Evolutionary conservation across 2,329 filamentous ascomycete species (phyloP), one percentile per base, ranked within the genome.

Genomic region (Pyrenochaeta sp.): DNA sequence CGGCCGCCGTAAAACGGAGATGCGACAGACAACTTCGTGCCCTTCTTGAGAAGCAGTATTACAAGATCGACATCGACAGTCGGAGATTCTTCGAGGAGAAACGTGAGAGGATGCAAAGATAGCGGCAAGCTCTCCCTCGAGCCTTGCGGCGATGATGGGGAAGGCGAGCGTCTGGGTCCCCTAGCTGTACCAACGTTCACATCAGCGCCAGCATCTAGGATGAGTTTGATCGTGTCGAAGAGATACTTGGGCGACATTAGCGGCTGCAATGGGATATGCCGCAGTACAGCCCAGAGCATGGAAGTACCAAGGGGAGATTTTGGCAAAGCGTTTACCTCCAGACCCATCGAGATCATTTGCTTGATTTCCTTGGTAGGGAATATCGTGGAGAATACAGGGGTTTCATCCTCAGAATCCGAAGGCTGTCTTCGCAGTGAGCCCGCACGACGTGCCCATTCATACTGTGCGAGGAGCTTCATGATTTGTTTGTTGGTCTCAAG

Each of bases 361-460:
- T 47, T 49, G 10, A 74, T 62, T 36, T 71, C 69, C n/a, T 51
- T 36, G 15, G 63, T 43, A 3, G 67, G 66, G 6, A 74, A 56
- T 27, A 69, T 48, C 6, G 59, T 60, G 2, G 64, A 52, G 10
- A 74, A 66, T 8, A 58, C 36, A 2, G 61, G 54, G 2, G 52
- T 40, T 5, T 65, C 56, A 3, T 43, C 42, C 1, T 54, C 56
- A 0, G 54, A 45, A 6, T 15, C 48, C 3, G 43, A 54, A 15
- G 67, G 63, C 9, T 64, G 60, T 40, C 67, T 54, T 25, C 67
- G 68, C 12, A 74, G 36, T 25, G 55, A 52, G 6, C 46, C 53
- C 3, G 64, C 59, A 5, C 72, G 66, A 24, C 67, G 59, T 6
- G 64, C 42, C 70, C 71, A 74, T 42, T 74, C 72, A 27, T 71